Percentiles rank a stretch among this genome's conserved stretches.
phyloP scores from a whole-genome alignment of 2,329 filamentous ascomycete species.

The Xylaria arbuscula region DNA sequence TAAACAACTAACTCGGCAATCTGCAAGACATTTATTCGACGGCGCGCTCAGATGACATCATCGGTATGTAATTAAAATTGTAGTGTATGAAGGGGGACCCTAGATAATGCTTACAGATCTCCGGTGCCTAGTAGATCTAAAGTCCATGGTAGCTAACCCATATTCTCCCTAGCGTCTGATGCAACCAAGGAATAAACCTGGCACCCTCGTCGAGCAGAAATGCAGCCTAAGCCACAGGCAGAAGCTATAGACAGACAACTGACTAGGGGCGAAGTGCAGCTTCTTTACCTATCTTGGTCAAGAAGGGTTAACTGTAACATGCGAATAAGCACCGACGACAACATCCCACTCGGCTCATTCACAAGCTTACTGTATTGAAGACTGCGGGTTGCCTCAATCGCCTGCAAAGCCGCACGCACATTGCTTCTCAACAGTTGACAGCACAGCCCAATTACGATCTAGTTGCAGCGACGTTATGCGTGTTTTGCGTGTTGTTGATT shows the following conservation, averaged over 20 bases:
- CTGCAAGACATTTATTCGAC: background rate
- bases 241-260: background rate
- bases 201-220: background rate
- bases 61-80: constrained; percentile 6
- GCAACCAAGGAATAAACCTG: background rate
- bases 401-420: background rate
- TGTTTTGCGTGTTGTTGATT: background rate
- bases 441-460: background rate
- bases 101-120: background rate
- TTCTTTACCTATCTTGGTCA: background rate
- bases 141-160: background rate
- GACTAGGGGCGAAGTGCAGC: background rate
- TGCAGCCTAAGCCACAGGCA: background rate
- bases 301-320: background rate
- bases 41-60: constrained; percentile 23
- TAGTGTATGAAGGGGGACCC: background rate
- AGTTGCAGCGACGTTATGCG: background rate
- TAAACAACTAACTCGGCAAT: background rate
- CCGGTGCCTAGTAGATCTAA: constrained; percentile 21
- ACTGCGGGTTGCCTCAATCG: background rate
- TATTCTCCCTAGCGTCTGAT: background rate
- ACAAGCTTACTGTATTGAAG: background rate
- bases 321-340: background rate
- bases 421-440: background rate
- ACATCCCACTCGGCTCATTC: background rate